These are phyloP conservation scores for Reutealis trisperma DNA, from an alignment of 345 rosid genomes.

Conservation along the genomic window DNA sequence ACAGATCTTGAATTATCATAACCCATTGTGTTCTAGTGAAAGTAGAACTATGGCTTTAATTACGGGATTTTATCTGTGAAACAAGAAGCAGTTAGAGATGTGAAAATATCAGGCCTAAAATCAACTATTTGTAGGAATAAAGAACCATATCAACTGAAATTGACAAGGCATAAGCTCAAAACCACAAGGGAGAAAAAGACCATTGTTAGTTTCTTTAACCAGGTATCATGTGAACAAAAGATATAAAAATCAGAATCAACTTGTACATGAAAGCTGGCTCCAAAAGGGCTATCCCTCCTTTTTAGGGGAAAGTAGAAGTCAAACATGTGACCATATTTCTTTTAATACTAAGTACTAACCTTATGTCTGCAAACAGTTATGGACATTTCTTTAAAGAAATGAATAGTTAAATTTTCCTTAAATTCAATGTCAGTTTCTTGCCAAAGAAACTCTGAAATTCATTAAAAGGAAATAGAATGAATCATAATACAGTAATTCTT, in stretches of 20 bases:
- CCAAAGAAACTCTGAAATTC: too few species aligned
- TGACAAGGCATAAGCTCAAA: conserved; percentile 22
- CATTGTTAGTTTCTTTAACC: conserved; percentile 3
- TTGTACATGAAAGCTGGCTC: conserved; percentile 22
- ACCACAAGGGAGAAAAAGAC: conserved; percentile 20
- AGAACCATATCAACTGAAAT: conserved; percentile 16
- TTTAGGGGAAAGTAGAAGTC: conserved; percentile 16
- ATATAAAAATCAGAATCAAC: conserved; percentile 15
- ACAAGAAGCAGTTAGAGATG: neutral
- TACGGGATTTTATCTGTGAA: conserved; percentile 9
- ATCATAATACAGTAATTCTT: too few species aligned
- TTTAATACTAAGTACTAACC: neutral
- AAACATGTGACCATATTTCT: conserved; percentile 26
- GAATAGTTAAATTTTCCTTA: neutral
- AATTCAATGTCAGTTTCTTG: conserved; percentile 1
- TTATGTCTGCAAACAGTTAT: neutral
- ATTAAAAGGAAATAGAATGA: too few species aligned
- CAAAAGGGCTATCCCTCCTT: conserved; percentile 17
- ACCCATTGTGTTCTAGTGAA: conserved; percentile 27
- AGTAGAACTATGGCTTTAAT: neutral
- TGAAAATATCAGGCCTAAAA: neutral
- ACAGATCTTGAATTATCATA: conserved; percentile 62
- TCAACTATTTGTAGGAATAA: conserved; percentile 1
- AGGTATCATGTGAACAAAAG: conserved; percentile 34
- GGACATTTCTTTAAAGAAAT: neutral